phyloP scores from a whole-genome alignment of 2,329 filamentous ascomycete species.

The Cytospora chrysosperma region DNA sequence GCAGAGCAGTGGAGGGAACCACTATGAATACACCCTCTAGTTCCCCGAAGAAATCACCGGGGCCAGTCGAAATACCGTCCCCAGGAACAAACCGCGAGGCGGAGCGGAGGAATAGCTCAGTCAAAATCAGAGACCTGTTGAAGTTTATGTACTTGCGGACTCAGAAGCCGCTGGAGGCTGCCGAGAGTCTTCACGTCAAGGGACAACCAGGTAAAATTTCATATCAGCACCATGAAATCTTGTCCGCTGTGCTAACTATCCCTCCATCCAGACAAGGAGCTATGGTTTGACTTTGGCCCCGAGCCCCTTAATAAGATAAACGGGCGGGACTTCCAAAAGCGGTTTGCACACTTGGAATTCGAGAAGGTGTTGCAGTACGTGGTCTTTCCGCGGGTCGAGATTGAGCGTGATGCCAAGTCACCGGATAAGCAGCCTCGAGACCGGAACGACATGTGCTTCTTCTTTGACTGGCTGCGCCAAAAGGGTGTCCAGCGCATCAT shows the following conservation, averaged over 20 bases:
- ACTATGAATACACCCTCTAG: no score
- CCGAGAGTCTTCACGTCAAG: no score
- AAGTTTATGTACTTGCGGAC: no score
- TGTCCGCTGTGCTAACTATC: no score
- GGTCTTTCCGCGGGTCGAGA: background rate
- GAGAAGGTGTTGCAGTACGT: background rate
- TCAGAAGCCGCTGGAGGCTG: no score
- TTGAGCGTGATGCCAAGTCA: background rate
- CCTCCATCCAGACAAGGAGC: background rate
- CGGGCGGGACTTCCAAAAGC: background rate
- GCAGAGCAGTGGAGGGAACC: background rate
- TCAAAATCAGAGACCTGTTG: background rate
- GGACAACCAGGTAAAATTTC: no score
- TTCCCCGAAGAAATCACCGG: no score
- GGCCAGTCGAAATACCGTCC: no score
- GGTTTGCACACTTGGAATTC: background rate
- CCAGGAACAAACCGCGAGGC: no score
- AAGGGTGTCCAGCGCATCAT: slow-evolving; percentile 32
- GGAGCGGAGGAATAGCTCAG: no score
- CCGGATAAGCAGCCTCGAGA: background rate
- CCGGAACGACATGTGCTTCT: background rate
- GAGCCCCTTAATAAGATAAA: background rate
- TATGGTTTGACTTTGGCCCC: background rate
- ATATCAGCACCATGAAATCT: no score
- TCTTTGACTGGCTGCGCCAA: slow-evolving; percentile 32